phyloP scores from a whole-genome alignment of 176 grass and related monocot species.

The Otatea glauca region DNA sequence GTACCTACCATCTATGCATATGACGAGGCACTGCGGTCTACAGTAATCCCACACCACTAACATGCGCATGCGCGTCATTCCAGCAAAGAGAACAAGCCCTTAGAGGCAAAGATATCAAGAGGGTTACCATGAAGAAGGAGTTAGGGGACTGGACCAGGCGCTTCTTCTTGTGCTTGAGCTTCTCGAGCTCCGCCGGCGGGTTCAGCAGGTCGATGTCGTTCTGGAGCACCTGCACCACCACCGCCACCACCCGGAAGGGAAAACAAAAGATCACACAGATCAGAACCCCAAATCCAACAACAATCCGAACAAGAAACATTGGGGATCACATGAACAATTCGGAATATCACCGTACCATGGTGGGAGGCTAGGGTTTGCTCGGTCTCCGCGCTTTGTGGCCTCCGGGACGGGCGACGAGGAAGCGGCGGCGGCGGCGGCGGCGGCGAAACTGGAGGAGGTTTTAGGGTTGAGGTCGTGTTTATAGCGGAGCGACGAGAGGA shows the following conservation, averaged over 20 bases:
- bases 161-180: slow-evolving; percentile 93
- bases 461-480: slow-evolving; percentile 21
- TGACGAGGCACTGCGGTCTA: background rate
- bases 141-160: slow-evolving; percentile 86
- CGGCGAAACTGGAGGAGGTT: background rate
- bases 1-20: too few relatives aligned
- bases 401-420: slow-evolving; percentile 34
- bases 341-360: slow-evolving; percentile 33
- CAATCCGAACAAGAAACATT: background rate
- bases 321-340: background rate
- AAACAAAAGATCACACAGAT: background rate
- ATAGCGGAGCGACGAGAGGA: background rate
- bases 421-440: background rate
- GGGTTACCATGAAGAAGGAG: slow-evolving; percentile 79
- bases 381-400: slow-evolving; percentile 20
- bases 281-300: background rate
- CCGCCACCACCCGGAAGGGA: background rate
- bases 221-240: slow-evolving; percentile 58
- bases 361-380: slow-evolving; percentile 17
- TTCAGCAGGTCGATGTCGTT: slow-evolving; percentile 91
- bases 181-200: slow-evolving; percentile 78
- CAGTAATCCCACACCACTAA: background rate
- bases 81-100: background rate
- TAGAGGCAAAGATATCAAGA: background rate
- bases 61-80: background rate